phyloP scores from a whole-genome alignment of 108 stramenopile species.

The Nannochloropsis oceanica region DNA sequence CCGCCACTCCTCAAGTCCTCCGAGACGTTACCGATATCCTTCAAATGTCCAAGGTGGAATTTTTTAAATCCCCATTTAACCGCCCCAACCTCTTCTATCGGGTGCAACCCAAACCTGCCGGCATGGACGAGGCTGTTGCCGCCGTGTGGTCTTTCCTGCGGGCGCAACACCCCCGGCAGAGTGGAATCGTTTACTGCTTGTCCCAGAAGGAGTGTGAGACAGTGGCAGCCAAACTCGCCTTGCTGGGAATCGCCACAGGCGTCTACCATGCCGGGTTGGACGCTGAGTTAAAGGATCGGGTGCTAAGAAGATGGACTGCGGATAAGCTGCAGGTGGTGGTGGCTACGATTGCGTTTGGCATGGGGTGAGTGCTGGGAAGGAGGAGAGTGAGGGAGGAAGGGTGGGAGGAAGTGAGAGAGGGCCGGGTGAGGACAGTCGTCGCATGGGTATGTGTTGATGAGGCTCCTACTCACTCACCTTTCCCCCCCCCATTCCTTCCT shows the following conservation, averaged over 20 bases:
- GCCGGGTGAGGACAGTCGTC: too few relatives aligned
- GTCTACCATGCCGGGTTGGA: conserved; percentile 86
- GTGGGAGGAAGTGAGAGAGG: too few relatives aligned
- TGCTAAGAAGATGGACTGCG: conserved; percentile 64
- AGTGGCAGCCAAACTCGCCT: conserved; percentile 49
- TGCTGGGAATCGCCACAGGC: conserved; percentile 52
- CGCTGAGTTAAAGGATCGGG: background rate
- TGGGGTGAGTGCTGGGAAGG: conserved; percentile 26
- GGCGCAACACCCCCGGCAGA: conserved; percentile 33
- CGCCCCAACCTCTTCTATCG: conserved; percentile 75
- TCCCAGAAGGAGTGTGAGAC: conserved; percentile 84
- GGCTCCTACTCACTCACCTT: background rate
- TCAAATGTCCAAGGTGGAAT: conserved; percentile 21
- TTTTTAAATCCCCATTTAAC: conserved; percentile 54
- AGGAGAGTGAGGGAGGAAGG: background rate
- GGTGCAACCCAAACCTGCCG: conserved; percentile 51
- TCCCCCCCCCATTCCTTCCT: background rate
- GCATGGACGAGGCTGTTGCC: conserved; percentile 41
- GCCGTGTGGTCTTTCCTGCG: conserved; percentile 62
- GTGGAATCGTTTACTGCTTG: conserved; percentile 82
- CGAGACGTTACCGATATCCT: conserved; percentile 52
- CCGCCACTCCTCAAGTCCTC: conserved; percentile 78
- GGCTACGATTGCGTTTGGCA: conserved; percentile 78
- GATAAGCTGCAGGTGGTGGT: conserved; percentile 75
- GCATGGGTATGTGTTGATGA: background rate